Conservation (phyloP, 257 asterid species). For the Solanum megistacrolobum region DNA sequence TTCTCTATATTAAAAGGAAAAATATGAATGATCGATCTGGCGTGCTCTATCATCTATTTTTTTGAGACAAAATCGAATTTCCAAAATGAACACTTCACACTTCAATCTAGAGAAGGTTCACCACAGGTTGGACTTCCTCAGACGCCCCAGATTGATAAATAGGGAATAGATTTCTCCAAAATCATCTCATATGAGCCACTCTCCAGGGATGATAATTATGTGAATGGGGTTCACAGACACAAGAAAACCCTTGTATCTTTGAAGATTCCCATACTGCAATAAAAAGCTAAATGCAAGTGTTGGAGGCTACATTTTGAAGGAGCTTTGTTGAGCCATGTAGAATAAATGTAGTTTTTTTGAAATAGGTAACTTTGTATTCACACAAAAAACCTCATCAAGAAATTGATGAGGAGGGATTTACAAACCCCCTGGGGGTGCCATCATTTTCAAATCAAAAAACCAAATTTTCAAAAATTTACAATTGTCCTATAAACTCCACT, state of each 20-base stretch:
- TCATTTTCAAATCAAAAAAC: too few relatives aligned
- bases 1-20: background rate
- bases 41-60: background rate
- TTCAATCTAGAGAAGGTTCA: background rate
- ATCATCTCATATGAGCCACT: background rate
- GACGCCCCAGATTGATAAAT: background rate
- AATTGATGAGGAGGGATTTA: too few relatives aligned
- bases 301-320: background rate
- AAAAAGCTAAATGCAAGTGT: background rate
- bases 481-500: too few relatives aligned
- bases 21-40: background rate
- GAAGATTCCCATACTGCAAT: background rate
- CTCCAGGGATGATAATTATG: background rate
- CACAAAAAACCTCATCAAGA: too few relatives aligned
- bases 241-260: background rate
- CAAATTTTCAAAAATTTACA: too few relatives aligned
- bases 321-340: background rate
- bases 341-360: background rate
- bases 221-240: background rate
- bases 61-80: background rate
- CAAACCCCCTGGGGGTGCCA: too few relatives aligned
- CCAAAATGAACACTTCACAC: background rate
- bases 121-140: background rate
- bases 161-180: background rate
- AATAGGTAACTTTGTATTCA: too few relatives aligned